Evolutionary conservation across 2,329 filamentous ascomycete species (phyloP).

Genomic region (Tothia fuscella): DNA sequence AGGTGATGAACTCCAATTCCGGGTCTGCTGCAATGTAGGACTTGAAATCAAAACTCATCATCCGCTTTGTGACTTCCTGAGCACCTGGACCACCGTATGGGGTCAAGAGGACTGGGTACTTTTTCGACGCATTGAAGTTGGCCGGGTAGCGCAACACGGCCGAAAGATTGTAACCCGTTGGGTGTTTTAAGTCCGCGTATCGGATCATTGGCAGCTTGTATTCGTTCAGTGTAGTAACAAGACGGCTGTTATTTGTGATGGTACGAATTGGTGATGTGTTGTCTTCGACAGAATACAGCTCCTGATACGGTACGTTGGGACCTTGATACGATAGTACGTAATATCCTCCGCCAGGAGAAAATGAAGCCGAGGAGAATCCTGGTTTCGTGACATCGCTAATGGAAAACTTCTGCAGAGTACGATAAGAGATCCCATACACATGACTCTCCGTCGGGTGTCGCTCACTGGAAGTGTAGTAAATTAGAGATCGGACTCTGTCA

Average conservation of each 20-base stretch:
- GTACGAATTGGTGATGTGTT: slow-evolving; percentile 42
- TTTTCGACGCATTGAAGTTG: slow-evolving; percentile 49
- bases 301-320: slow-evolving; percentile 57
- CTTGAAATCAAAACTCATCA: slow-evolving; percentile 24
- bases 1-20: slow-evolving; percentile 55
- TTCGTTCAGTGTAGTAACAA: slow-evolving; percentile 42
- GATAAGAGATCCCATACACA: slow-evolving; percentile 51
- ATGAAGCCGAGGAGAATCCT: slow-evolving; percentile 52
- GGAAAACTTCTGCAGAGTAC: slow-evolving; percentile 33
- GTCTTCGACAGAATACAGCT: slow-evolving; percentile 48
- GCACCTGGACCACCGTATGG: slow-evolving; percentile 57
- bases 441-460: slow-evolving; percentile 56
- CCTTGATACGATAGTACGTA: slow-evolving; percentile 55
- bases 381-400: slow-evolving; percentile 43
- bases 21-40: slow-evolving; percentile 55
- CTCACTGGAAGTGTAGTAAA: slow-evolving; percentile 56
- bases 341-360: slow-evolving; percentile 50
- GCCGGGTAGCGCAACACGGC: slow-evolving; percentile 54
- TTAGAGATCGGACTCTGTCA: slow-evolving; percentile 41
- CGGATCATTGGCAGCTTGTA: slow-evolving; percentile 54
- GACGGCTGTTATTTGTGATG: slow-evolving; percentile 47
- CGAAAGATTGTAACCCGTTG: slow-evolving; percentile 49
- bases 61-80: slow-evolving; percentile 45
- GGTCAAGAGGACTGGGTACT: slow-evolving; percentile 55
- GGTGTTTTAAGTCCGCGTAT: slow-evolving; percentile 51